phyloP scores from a whole-genome alignment of 2,329 filamentous ascomycete species.

The Aspergillus awamori region DNA sequence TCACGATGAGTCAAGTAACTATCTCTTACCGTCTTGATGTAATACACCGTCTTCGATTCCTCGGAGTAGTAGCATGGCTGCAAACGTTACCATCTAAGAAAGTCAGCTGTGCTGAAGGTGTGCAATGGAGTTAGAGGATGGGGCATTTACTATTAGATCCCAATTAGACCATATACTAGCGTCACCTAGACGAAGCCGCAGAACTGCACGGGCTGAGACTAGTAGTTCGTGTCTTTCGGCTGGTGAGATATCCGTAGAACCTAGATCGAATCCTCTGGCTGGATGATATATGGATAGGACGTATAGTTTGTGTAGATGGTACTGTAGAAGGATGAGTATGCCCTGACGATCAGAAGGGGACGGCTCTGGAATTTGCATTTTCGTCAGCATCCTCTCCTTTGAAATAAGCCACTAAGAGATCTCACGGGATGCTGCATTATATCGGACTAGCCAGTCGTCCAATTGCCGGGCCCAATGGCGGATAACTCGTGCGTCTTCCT shows the following conservation, averaged over 20 bases:
- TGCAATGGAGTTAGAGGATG: too few species aligned
- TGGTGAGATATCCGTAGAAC: conserved; percentile 30
- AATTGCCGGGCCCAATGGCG: conserved; percentile 32
- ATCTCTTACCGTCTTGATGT: conserved; percentile 30
- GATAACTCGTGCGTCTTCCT: conserved; percentile 32
- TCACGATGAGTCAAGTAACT: not conserved
- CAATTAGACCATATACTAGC: conserved; percentile 37
- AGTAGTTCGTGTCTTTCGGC: conserved; percentile 33
- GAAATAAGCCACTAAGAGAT: not conserved
- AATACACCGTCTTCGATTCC: conserved; percentile 34
- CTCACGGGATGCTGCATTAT: conserved; percentile 33
- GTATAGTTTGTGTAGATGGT: conserved; percentile 36
- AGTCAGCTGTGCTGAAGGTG: not conserved
- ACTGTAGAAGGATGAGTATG: conserved; percentile 35
- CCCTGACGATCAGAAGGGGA: conserved; percentile 34
- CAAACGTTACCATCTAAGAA: conserved; percentile 35
- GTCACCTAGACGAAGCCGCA: conserved; percentile 33
- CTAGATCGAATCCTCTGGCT: conserved; percentile 32
- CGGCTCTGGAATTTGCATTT: conserved; percentile 21
- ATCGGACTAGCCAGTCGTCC: conserved; percentile 34
- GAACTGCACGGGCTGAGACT: conserved; percentile 33
- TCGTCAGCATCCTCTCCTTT: not conserved
- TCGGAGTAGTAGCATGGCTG: conserved; percentile 30
- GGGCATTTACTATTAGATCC: conserved; percentile 31
- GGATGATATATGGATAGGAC: conserved; percentile 36